phyloP scores from a whole-genome alignment of 2,329 filamentous ascomycete genomes.

The Cordyceps farinosa region DNA sequence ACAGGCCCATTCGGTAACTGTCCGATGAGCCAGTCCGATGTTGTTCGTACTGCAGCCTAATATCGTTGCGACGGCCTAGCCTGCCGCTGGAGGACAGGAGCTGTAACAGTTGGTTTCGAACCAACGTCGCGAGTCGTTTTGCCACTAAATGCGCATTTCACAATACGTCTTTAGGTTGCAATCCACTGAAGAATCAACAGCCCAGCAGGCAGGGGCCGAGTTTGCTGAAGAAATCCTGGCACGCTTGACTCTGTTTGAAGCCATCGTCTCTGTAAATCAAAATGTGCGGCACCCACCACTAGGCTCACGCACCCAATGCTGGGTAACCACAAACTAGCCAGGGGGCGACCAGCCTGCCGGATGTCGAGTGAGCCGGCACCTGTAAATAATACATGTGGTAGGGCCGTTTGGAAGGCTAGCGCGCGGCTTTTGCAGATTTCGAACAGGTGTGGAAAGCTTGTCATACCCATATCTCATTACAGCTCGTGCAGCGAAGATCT shows the following conservation, averaged over 20 bases:
- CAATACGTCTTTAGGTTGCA: neutral
- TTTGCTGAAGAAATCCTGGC: neutral
- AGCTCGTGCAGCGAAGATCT: conserved; percentile 12
- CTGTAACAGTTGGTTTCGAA: neutral
- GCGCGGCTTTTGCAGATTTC: conserved; percentile 3
- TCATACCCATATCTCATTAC: neutral
- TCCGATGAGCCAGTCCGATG: conserved; percentile 9
- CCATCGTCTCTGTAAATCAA: neutral
- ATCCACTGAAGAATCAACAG: neutral
- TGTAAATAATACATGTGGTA: neutral
- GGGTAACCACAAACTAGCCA: neutral
- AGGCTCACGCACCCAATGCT: neutral
- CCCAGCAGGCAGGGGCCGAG: too few species aligned
- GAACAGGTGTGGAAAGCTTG: neutral
- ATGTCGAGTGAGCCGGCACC: neutral
- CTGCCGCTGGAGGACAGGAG: neutral
- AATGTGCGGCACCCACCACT: neutral
- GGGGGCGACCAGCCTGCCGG: neutral
- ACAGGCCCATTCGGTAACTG: conserved; percentile 3
- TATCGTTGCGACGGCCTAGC: neutral
- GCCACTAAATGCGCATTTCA: neutral
- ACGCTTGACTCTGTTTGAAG: neutral
- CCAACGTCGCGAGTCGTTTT: neutral
- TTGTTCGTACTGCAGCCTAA: neutral
- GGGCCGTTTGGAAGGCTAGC: neutral